These are phyloP conservation scores for Allium sativum DNA, from an alignment of 106 monocot species.

Conservation along the genomic window DNA sequence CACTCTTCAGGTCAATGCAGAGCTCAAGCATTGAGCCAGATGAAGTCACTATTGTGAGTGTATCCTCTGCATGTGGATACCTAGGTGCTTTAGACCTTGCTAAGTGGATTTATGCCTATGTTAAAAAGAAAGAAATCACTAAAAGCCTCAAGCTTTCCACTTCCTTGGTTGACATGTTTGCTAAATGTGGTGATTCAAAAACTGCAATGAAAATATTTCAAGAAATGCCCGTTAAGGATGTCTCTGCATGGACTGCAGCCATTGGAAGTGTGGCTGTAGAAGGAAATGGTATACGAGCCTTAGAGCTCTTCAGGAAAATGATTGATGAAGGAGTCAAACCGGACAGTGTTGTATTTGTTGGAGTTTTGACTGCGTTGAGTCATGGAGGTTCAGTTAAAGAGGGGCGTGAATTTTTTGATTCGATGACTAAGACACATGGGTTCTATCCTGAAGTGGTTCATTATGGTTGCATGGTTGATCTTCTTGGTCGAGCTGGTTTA, in stretches of 20 bases:
- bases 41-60: conserved; percentile 14
- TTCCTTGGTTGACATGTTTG: conserved; percentile 72
- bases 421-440: conserved; percentile 27
- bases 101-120: conserved; percentile 18
- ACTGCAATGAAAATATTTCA: conserved; percentile 39
- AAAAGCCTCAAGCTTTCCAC: conserved; percentile 50
- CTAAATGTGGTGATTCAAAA: conserved; percentile 53
- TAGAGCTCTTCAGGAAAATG: conserved; percentile 55
- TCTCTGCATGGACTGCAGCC: conserved; percentile 76
- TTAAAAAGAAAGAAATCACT: conserved; percentile 10
- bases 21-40: conserved; percentile 12
- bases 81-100: conserved; percentile 27
- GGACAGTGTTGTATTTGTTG: conserved; percentile 46
- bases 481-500: conserved; percentile 41
- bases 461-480: conserved; percentile 59
- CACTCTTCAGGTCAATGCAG: conserved; percentile 19
- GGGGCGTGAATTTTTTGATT: conserved; percentile 34
- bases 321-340: conserved; percentile 24
- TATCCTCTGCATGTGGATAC: conserved; percentile 22
- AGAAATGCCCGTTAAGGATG: conserved; percentile 39
- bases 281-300: conserved; percentile 36
- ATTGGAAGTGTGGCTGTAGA: conserved; percentile 58
- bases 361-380: conserved; percentile 52
- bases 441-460: conserved; percentile 37
- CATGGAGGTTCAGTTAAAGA: conserved; percentile 50